Conservation (phyloP, 192 early-diverging fungal genomes). For the Rhizophlyctis rosea region DNA sequence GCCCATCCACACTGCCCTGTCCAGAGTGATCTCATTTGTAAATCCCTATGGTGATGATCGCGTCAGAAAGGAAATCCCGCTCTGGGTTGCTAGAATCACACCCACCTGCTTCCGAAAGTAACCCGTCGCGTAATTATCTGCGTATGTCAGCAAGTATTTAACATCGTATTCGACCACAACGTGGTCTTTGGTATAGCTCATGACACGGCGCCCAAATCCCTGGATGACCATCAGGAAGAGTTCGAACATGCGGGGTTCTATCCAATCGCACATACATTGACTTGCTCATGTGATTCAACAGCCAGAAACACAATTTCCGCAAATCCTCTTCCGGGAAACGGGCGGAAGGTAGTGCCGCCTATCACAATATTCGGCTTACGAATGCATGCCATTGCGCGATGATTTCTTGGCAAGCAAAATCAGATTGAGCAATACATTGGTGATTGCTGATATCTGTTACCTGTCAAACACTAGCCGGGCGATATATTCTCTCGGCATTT, state of each 20-base stretch:
- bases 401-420: slow-evolving; percentile 55
- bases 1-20: slow-evolving; percentile 90
- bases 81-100: too few species aligned
- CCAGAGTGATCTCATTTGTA: slow-evolving; percentile 93
- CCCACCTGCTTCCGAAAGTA: slow-evolving; percentile 94
- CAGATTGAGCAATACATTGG: background rate
- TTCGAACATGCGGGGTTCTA: background rate
- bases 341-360: slow-evolving; percentile 93
- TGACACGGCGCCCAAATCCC: slow-evolving; percentile 95
- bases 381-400: slow-evolving; percentile 80
- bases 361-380: slow-evolving; percentile 69
- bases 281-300: slow-evolving; percentile 85
- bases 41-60: slow-evolving; percentile 65
- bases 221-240: slow-evolving; percentile 22
- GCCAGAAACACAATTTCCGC: slow-evolving; percentile 99
- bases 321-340: slow-evolving; percentile 84
- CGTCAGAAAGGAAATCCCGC: background rate
- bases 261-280: slow-evolving; percentile 58
- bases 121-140: slow-evolving; percentile 97
- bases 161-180: slow-evolving; percentile 70
- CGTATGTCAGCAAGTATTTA: slow-evolving; percentile 92
- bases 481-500: slow-evolving; percentile 99
- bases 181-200: slow-evolving; percentile 96
- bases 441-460: slow-evolving; percentile 33
- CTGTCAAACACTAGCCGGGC: slow-evolving; percentile 90